Evolutionary conservation across 306 rosid species (phyloP), one percentile per base, ranked within the genome.

Genomic region (Amphicarpaea edgeworthii): DNA sequence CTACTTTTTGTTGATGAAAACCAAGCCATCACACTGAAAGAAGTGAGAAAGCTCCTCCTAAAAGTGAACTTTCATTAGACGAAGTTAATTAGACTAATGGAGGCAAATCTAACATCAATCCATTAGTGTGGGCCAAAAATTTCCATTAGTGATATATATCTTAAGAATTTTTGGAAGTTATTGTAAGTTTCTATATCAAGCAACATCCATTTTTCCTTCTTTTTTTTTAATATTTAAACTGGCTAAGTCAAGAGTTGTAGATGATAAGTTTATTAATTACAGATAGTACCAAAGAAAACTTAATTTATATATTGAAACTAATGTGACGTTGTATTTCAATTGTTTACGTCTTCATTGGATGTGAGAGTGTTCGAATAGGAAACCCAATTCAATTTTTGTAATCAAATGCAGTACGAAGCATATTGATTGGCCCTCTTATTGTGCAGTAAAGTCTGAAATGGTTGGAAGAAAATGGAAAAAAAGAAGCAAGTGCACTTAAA

Each of bases 361-460:
- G 37, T 3, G 43, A 45, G 20, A 28, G 32, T 19, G 45, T 17
- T 26, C 0, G 28, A 32, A 7, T 4, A 26, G 37, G 26, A 73
- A 66, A 73, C 30, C 12, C 55, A 51, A 12, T 5, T 60, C 55
- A 51, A 12, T 5, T 60, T 20, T 49, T n/a, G 46, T 65, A 55
- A 65, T 14, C 66, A 51, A 76, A 42, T n/a, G 50, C 28, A 5
- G 59, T 37, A 26, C 6, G 28, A 55, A 61, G 49, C 11, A 10
- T 41, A n/a, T 43, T 23, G 47, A 28, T 57, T 65, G 41, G 28
- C 15, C 57, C 26, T 66, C 41, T 12, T 54, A 62, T 11, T 32
- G 40, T 24, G 62, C 75, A 54, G 41, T n/a, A 7, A 62, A 7
- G 19, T 54, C 7, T 32, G 12, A 62, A 76, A 46, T 64, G 64